Conservation (phyloP, 176 grass and related monocot species). For the Cenchrus fungigraminus region DNA sequence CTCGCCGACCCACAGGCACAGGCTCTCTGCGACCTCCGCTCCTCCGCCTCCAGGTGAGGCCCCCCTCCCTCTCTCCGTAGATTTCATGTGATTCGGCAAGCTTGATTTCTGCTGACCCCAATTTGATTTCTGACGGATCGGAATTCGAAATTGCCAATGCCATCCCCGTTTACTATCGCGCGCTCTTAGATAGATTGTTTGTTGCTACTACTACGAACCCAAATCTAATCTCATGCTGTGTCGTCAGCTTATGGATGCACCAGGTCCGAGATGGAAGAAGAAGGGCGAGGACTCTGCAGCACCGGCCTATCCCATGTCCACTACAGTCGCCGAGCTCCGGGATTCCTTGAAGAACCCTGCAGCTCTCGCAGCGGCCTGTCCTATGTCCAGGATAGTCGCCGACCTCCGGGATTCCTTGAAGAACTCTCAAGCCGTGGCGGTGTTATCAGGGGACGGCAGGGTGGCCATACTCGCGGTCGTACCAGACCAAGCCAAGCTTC, state of each 20-base stretch:
- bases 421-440: background rate
- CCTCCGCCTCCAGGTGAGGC: too few species aligned
- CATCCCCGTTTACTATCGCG: too few species aligned
- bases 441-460: background rate
- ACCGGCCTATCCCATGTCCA: slow-evolving; percentile 54
- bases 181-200: background rate
- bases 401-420: slow-evolving; percentile 44
- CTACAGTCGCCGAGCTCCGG: slow-evolving; percentile 47
- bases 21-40: too few species aligned
- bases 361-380: slow-evolving; percentile 38
- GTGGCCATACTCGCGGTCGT: slow-evolving; percentile 25
- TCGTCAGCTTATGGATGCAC: slow-evolving; percentile 24
- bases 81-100: too few species aligned
- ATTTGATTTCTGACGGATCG: too few species aligned
- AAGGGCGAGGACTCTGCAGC: slow-evolving; percentile 35
- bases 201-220: background rate
- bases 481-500: slow-evolving; percentile 1
- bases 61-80: too few species aligned
- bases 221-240: background rate
- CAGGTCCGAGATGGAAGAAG: slow-evolving; percentile 55
- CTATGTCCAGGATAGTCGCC: slow-evolving; percentile 58
- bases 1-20: too few species aligned
- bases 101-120: too few species aligned
- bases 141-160: too few species aligned
- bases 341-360: slow-evolving; percentile 19